Percentiles rank a stretch among this genome's conserved stretches.
Evolutionary conservation across 805 yeast species (phyloP).

Genomic region (Isabelozyma pseudorhagii): DNA sequence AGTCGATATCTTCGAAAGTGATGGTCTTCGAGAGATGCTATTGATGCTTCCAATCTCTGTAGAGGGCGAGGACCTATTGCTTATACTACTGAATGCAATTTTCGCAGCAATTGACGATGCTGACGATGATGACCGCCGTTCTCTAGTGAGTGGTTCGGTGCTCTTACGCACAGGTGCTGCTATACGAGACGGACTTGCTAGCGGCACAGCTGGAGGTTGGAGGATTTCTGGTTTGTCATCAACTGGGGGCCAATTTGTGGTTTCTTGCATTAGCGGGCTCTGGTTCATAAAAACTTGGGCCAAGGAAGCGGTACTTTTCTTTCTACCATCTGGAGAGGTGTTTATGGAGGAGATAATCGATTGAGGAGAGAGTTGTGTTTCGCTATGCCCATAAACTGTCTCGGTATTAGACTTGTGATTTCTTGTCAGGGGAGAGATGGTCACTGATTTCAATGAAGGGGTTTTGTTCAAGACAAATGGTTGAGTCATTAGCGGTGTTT

Average conservation of each 20-base stretch:
- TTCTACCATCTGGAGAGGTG: slow-evolving; percentile 7
- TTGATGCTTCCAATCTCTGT: neutral
- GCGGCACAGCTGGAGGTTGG: neutral
- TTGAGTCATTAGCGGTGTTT: slow-evolving; percentile 11
- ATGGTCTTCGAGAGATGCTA: slow-evolving; percentile 4
- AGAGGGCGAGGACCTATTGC: neutral
- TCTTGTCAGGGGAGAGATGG: slow-evolving; percentile 35
- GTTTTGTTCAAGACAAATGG: slow-evolving; percentile 16
- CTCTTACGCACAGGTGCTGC: neutral
- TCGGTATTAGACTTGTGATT: neutral
- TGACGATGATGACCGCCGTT: slow-evolving; percentile 8
- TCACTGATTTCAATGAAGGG: slow-evolving; percentile 36
- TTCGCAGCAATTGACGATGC: slow-evolving; percentile 26
- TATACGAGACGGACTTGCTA: neutral
- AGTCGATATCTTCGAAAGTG: slow-evolving; percentile 5
- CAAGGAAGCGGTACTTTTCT: slow-evolving; percentile 8
- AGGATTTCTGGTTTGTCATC: neutral
- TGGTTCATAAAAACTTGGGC: neutral
- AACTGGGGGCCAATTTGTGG: slow-evolving; percentile 1
- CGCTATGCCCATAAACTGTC: neutral
- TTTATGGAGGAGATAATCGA: neutral
- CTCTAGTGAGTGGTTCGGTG: too few species aligned
- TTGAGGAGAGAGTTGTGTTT: neutral
- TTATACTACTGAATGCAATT: slow-evolving; percentile 8
- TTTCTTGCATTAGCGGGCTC: slow-evolving; percentile 1